A percentile compares a stretch with the other conserved stretches of the same genome.
phyloP scores from a whole-genome alignment of 305 asterid genomes.

The Plantago coronopus region DNA sequence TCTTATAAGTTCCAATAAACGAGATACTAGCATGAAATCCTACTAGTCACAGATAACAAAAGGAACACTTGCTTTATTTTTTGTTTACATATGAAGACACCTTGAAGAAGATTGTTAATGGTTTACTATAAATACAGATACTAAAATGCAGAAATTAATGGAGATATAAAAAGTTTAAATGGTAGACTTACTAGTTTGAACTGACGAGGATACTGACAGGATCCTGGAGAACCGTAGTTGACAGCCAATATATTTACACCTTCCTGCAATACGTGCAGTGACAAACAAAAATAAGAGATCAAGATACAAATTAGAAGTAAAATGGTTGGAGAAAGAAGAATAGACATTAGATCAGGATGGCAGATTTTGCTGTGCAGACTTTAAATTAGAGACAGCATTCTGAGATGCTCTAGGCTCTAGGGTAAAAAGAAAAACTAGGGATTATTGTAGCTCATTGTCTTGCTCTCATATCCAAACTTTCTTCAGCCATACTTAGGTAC shows the following conservation, averaged over 20 bases:
- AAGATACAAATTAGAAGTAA: not conserved
- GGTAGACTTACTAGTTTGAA: conserved; percentile 58
- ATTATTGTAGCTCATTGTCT: no score
- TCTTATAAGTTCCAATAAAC: not conserved
- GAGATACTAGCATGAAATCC: not conserved
- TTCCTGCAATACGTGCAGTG: conserved; percentile 46
- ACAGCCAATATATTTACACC: conserved; percentile 83
- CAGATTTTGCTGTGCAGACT: no score
- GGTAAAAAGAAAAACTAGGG: no score
- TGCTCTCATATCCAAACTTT: no score
- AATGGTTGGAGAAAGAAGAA: conserved; percentile 8
- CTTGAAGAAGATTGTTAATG: not conserved
- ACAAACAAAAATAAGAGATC: conserved; percentile 15
- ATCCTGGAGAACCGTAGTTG: conserved; percentile 85
- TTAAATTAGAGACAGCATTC: no score
- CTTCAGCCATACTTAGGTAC: no score
- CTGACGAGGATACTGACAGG: conserved; percentile 78
- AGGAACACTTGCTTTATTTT: not conserved
- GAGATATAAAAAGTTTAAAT: not conserved
- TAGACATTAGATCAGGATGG: not conserved
- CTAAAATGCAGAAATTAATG: not conserved
- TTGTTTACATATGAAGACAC: not conserved
- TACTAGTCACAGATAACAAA: not conserved
- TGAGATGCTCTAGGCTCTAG: no score
- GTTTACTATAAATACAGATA: not conserved